Percentiles rank a stretch among this genome's conserved stretches.
These are phyloP conservation scores for Microsporum audouinii DNA, from an alignment of 2,329 filamentous ascomycete genomes.

Conservation along the genomic window DNA sequence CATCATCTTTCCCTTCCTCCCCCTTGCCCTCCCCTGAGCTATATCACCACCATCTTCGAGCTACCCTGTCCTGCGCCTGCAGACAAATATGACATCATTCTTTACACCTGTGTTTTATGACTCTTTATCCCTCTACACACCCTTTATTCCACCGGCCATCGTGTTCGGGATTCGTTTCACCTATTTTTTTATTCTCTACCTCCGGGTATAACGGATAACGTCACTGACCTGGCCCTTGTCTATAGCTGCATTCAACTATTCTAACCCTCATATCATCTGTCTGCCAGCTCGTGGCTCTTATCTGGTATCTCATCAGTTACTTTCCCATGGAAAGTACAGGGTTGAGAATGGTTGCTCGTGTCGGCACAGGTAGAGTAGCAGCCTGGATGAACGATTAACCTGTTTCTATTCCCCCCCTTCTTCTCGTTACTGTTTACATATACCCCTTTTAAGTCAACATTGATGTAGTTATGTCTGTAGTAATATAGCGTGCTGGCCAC, in stretches of 20 bases:
- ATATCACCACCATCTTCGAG: slow-evolving; percentile 2
- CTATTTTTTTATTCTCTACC: not conserved
- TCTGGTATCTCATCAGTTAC: slow-evolving; percentile 95
- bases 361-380: slow-evolving; percentile 71
- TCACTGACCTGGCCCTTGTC: slow-evolving; percentile 17
- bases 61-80: slow-evolving; percentile 14
- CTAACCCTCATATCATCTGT: slow-evolving; percentile 77
- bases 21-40: not conserved
- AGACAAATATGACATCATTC: slow-evolving; percentile 20
- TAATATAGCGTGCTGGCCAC: not conserved
- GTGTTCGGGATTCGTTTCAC: not conserved
- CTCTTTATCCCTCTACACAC: not conserved
- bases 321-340: slow-evolving; percentile 94
- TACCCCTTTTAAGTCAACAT: not conserved
- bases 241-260: slow-evolving; percentile 67
- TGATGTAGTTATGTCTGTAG: not conserved
- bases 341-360: slow-evolving; percentile 71
- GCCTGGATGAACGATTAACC: slow-evolving; percentile 71
- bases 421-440: not conserved
- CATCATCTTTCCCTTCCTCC: not conserved
- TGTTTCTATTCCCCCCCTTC: not conserved
- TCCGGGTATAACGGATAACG: slow-evolving; percentile 2
- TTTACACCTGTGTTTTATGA: not conserved
- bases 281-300: slow-evolving; percentile 66
- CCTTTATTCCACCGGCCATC: not conserved